These are phyloP conservation scores for Ganoderma sp. DNA, from an alignment of 1,284 basidiomycete genomes.

Conservation along the genomic window DNA sequence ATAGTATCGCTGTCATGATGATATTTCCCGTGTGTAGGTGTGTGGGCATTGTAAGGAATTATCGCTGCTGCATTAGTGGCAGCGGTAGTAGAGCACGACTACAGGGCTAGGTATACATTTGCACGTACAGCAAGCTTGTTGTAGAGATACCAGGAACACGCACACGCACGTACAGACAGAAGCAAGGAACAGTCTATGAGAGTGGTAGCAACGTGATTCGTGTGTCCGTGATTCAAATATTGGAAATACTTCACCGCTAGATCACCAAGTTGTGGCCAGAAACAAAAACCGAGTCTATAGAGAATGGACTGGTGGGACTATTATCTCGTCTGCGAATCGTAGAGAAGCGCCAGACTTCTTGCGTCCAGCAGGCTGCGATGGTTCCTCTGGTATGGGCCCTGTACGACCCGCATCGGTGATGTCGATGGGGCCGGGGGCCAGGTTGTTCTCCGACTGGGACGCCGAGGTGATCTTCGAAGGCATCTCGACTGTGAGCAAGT, in stretches of 20 bases:
- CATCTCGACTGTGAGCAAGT: neutral
- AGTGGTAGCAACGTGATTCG: neutral
- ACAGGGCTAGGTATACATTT: neutral
- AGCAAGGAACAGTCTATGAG: neutral
- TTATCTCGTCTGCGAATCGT: slow-evolving; percentile 43
- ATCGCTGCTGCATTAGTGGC: neutral
- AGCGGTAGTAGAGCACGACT: neutral
- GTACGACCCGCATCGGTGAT: neutral
- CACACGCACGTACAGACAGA: neutral
- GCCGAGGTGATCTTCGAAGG: neutral
- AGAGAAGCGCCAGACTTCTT: slow-evolving; percentile 15
- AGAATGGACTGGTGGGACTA: slow-evolving; percentile 38
- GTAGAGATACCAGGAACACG: neutral
- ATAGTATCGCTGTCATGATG: slow-evolving; percentile 16
- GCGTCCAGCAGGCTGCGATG: slow-evolving; percentile 12
- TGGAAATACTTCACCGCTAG: neutral
- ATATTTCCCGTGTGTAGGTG: neutral
- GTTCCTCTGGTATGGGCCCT: slow-evolving; percentile 3
- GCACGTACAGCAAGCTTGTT: neutral
- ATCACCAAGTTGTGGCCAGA: neutral
- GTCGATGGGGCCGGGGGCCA: neutral
- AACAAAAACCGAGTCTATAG: neutral
- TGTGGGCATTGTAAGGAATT: neutral
- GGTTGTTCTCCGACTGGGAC: neutral
- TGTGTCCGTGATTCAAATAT: neutral